Evolutionary conservation across 2,329 filamentous ascomycete species (phyloP).

Genomic region (Alternaria gaisen): DNA sequence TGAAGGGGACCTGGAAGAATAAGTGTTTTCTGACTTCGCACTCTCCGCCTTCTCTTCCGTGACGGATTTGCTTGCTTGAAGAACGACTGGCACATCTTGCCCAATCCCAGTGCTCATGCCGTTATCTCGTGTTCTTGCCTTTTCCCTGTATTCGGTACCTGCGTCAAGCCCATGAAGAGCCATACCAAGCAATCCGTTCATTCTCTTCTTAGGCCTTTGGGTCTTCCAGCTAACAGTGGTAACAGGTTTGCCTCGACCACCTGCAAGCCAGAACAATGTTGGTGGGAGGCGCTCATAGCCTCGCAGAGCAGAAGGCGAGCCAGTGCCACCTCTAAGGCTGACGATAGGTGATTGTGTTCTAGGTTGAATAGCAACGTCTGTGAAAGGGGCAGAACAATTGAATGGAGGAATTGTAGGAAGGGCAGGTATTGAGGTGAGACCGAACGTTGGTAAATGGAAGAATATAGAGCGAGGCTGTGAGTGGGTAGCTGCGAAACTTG

Average conservation of each 20-base stretch:
- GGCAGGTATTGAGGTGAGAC: neutral
- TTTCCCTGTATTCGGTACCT: neutral
- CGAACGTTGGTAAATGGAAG: neutral
- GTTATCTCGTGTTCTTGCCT: neutral
- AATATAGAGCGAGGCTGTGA: neutral
- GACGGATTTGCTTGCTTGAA: neutral
- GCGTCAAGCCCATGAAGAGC: constrained; percentile 27
- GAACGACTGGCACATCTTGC: neutral
- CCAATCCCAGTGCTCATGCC: neutral
- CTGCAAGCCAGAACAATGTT: constrained; percentile 37
- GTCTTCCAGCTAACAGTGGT: constrained; percentile 32
- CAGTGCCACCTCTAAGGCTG: constrained; percentile 31
- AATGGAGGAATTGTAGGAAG: neutral
- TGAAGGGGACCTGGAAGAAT: neutral
- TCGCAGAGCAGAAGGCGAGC: neutral
- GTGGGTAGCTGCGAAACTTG: neutral
- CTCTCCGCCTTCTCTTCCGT: neutral
- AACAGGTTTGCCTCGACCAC: constrained; percentile 25
- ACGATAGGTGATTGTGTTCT: neutral
- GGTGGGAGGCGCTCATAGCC: constrained; percentile 25
- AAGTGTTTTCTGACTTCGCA: neutral
- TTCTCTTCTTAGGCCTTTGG: constrained; percentile 30
- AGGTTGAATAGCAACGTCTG: neutral
- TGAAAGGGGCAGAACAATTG: neutral
- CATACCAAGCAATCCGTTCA: constrained; percentile 37